Base-by-base conservation (phyloP, 1,284 basidiomycete species). In the Ganoderma leucocontextum region DNA sequence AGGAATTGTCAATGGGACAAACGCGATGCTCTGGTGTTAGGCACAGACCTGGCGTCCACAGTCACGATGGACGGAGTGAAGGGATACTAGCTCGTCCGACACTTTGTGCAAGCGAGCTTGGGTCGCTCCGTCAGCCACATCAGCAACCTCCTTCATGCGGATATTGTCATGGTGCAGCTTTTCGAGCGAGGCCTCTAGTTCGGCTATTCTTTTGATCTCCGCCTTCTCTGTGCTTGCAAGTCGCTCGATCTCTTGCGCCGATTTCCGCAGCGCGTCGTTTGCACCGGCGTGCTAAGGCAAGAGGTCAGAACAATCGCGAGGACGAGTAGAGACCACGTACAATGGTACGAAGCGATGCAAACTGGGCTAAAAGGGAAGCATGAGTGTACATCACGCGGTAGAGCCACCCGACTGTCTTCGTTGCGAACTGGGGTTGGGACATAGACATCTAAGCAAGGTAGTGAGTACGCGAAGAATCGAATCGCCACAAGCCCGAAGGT, bases 31-130 rank as follows among this genome's bases (percentile, higher is more conserved):
- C 17, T 19, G 7, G 52, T 13, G 19, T 13, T 15, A 9, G 22
- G 4, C 4, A 60, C 59, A 29, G 1, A 69, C 70, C 61, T 55
- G 55, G 1, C 33, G n/a, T 25, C 17, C 36, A 52, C 62, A 67
- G 5, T 22, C 22, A 4, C 49, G 17, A 33, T 66, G 65, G 8
- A 35, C 57, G 0, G 60, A 39, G 13, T 53, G 47, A 15, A 72
- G 35, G 0, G 22, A 39, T 17, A 33, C 33, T 1, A 67, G 42
- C 36, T 69, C 65, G n/a, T 39, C 39, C 25, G 62, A 61, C 4
- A 67, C 47, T 44, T 69, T 52, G 49, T 39, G n/a, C 0, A 68
- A 41, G 9, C 62, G 60, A 17, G 25, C 61, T 22, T 64, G 62
- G 6, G 62, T 59, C 2, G 55, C 17, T 1, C 59, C 47, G 6